phyloP scores from a whole-genome alignment of 768 basidiomycete genomes.

The Hygrocybe punicea region DNA sequence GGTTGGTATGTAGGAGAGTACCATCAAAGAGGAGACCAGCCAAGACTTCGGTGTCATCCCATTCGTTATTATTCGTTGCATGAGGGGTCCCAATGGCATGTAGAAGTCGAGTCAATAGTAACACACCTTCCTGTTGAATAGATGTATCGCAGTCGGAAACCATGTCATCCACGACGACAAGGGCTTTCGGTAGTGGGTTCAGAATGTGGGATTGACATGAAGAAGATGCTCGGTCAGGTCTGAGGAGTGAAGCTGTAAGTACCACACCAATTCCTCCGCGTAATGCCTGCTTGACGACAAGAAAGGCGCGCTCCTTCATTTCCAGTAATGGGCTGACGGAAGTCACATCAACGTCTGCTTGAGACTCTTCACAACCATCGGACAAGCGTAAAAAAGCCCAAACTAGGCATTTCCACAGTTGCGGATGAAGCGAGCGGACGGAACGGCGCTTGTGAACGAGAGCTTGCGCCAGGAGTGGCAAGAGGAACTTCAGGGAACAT shows the following conservation, averaged over 20 bases:
- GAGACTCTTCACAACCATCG: constrained; percentile 5
- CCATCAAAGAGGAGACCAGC: constrained; percentile 45
- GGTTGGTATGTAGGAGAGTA: constrained; percentile 26
- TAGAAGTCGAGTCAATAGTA: constrained; percentile 38
- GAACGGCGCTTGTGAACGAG: constrained; percentile 30
- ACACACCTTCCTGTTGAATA: constrained; percentile 32
- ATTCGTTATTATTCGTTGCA: constrained; percentile 3
- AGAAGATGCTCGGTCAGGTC: constrained; percentile 10
- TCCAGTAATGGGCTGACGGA: background rate
- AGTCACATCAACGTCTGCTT: background rate
- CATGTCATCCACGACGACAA: constrained; percentile 42
- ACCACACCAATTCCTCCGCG: constrained; percentile 42
- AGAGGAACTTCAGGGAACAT: constrained; percentile 36
- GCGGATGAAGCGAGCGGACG: constrained; percentile 40
- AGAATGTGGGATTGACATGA: background rate
- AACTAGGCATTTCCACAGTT: constrained; percentile 52
- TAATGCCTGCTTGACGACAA: constrained; percentile 47
- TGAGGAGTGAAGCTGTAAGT: constrained; percentile 41
- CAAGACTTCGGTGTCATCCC: constrained; percentile 23
- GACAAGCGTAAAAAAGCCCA: constrained; percentile 53
- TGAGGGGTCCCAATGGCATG: constrained; percentile 25
- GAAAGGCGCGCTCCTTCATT: constrained; percentile 37
- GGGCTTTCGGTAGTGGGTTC: constrained; percentile 31
- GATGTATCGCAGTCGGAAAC: constrained; percentile 21
- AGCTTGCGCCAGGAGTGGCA: constrained; percentile 33